Percentiles rank a stretch among this genome's conserved stretches.
phyloP scores from a whole-genome alignment of 108 stramenopile species.

The Pinguiococcus pyrenoidosus region DNA sequence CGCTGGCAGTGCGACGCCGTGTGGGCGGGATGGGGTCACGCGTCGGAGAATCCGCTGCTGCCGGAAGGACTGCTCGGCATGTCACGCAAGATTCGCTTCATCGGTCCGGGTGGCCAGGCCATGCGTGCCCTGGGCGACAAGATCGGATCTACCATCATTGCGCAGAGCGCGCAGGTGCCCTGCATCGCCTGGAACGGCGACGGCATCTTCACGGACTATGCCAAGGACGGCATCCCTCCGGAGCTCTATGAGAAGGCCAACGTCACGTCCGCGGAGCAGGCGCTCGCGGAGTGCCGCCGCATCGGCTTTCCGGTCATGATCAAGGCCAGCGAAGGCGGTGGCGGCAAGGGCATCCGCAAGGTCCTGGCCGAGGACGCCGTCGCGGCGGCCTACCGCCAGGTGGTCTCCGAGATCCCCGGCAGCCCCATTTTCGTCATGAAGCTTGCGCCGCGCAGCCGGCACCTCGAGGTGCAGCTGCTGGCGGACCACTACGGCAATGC shows the following conservation, averaged over 20 bases:
- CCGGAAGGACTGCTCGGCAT: conserved; percentile 69
- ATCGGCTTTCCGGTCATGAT: conserved; percentile 99
- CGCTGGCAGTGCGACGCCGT: conserved; percentile 95
- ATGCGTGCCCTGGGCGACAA: conserved; percentile 99
- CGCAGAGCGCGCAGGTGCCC: conserved; percentile 91
- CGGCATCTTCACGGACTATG: conserved; percentile 36
- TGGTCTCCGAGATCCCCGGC: conserved; percentile 95
- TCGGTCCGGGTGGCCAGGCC: conserved; percentile 90
- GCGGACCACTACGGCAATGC: conserved; percentile 94
- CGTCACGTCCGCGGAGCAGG: conserved; percentile 60
- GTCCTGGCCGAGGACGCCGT: conserved; percentile 27
- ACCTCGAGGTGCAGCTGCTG: conserved; percentile 95
- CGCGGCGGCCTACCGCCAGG: conserved; percentile 78
- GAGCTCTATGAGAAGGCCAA: conserved; percentile 69
- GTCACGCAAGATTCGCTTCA: conserved; percentile 77
- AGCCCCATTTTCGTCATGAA: conserved; percentile 96
- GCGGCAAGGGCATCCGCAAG: conserved; percentile 97
- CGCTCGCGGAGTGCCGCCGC: conserved; percentile 50
- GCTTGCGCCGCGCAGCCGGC: conserved; percentile 57
- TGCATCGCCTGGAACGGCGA: conserved; percentile 95
- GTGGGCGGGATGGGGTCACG: conserved; percentile 99
- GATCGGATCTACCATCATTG: conserved; percentile 96
- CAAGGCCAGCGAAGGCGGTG: conserved; percentile 98
- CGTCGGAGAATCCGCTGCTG: conserved; percentile 81
- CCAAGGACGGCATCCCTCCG: conserved; percentile 55